Evolutionary conservation across 805 yeast genomes (phyloP), one percentile per base, ranked within the genome.

Genomic region (Metschnikowia koreensis): DNA sequence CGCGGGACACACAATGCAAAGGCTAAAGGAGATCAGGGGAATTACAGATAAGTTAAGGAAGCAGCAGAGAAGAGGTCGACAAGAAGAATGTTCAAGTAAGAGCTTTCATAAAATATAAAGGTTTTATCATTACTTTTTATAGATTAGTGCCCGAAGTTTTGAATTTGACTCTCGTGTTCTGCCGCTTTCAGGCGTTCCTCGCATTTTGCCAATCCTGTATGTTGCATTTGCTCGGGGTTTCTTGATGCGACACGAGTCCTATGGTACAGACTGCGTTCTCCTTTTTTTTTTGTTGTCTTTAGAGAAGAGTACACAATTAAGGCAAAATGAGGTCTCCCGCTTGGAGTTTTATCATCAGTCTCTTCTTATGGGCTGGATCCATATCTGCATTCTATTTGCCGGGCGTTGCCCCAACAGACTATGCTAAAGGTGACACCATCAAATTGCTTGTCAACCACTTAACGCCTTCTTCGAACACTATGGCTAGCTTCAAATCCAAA

Each of bases 371-470:
- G 47, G 47, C 63, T 15, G 60, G 63, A 11, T 22, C 61, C 16
- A 50, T 65, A 13, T 47, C 57, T 37, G 96, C 86, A 2, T 93
- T 94, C 71, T 93, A 94, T 66, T 75, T 94, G 50, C 98, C 98
- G 0, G 98, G 98, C 8, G 94, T 91, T 26, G 97, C 98, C 0
- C 98, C 99, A 16, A 88, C 96, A 1, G 86, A 93, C 46, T 94
- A 93, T 65, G 74, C 78, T 43, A 76, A 81, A 53, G 90, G 85
- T 46, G 96, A 92, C 48, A 59, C 64, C 2, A 84, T 94, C 46
- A 89, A 93, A 13, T 73, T 94, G 49, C 73, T 87, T 46, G 99
- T 94, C 33, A 94, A 94, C 66, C 96, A 91, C 63, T 81, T 94
- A 60, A 89, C 97, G 0, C 97, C 97, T 13, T 81, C 90, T 5